Evolutionary conservation across 1,139 yeast genomes (phyloP), one percentile per base, ranked within the genome.

Genomic region (Debaryomyces fabryi): DNA sequence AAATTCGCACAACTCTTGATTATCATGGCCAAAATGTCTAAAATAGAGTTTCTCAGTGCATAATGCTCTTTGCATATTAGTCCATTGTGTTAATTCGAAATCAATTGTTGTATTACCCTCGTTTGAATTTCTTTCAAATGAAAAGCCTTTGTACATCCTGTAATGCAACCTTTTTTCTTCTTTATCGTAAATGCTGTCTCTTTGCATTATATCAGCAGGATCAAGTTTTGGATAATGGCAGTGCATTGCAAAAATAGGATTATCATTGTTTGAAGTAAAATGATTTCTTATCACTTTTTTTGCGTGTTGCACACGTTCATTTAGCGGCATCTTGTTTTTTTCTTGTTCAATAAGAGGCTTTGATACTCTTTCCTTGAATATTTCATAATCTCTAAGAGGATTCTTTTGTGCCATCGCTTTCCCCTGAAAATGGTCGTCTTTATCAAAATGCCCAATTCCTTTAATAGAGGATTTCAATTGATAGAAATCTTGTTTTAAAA

Each of bases 381-480:
- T 35, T 27, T 60, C 53, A 48, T 57, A 62, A 52, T 72, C 78
- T n/a, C 44, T 38, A 8, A 69, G 23, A 0, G 77, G 74, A 48
- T 71, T 62, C 38, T 64, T 69, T 51, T 72, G 78, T 2, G 73
- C 75, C 76, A 72, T 72, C 0, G 75, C 73, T 8, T 70, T 74
- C 1, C 77, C 77, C 25, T 68, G 65, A 47, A 67, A 72, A 3
- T 58, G 50, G 4, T 54, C 56, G 18, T 57, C 50, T 6, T 58
- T 53, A 3, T 50, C 46, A 42, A 67, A 69, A 16, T 54, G 34
- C 12, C 36, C 36, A 15, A 30, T 29, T 12, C 29, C 42, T 39
- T 54, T 53, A 20, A 72, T 68, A 46, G 55, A 63, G 2, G 74
- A 65, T 47, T 58, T 77, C 7, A 83, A 79, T 58, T 82, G 87